Evolutionary conservation across 495 filamentous ascomycete species (phyloP).

Genomic region (Neurospora sp.): DNA sequence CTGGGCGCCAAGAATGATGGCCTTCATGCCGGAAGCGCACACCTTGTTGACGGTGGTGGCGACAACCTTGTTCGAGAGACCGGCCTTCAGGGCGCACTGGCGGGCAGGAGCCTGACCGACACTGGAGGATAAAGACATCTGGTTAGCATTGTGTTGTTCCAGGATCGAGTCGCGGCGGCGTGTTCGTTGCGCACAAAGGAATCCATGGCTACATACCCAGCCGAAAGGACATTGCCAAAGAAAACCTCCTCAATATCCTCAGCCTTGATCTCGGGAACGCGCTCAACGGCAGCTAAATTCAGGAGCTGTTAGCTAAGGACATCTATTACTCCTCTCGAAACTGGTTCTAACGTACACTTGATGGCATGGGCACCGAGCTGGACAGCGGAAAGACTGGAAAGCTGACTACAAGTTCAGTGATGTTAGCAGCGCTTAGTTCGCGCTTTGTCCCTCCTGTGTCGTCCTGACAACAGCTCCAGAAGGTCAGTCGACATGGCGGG

Average conservation of each 20-base stretch:
- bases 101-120: constrained; percentile 94
- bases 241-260: constrained; percentile 92
- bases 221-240: constrained; percentile 95
- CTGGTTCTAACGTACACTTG: constrained; percentile 51
- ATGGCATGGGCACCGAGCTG: constrained; percentile 88
- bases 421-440: constrained; percentile 12
- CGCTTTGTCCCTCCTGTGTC: background rate
- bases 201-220: constrained; percentile 61
- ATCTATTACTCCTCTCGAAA: background rate
- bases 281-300: constrained; percentile 65
- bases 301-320: constrained; percentile 9
- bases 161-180: background rate
- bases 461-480: constrained; percentile 2
- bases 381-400: constrained; percentile 74
- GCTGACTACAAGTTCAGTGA: constrained; percentile 44
- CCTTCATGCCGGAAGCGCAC: constrained; percentile 88
- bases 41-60: constrained; percentile 98
- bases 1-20: constrained; percentile 88
- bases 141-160: constrained; percentile 1
- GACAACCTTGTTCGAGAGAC: constrained; percentile 65
- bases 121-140: constrained; percentile 36
- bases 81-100: constrained; percentile 83
- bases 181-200: background rate
- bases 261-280: constrained; percentile 73
- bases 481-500: constrained; percentile 8